Percentiles rank a stretch among this genome's conserved stretches.
Evolutionary conservation across 192 early-diverging fungal genomes (phyloP).

Genomic region (Thoreauomyces humboldtii): DNA sequence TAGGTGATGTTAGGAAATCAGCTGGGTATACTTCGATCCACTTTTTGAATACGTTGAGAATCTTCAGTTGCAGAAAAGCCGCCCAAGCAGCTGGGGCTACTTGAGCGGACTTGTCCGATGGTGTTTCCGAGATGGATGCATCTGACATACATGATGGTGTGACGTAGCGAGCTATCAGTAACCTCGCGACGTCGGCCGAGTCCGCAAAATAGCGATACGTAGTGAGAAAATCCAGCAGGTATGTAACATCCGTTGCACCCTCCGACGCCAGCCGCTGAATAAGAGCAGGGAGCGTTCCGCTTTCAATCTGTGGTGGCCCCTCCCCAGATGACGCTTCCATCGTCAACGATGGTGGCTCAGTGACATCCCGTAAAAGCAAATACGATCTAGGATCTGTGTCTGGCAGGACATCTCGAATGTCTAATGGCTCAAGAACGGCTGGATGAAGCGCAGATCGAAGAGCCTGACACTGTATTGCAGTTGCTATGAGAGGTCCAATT

Average conservation of each 20-base stretch:
- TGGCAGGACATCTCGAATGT: not conserved
- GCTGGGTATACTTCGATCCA: conserved; percentile 44
- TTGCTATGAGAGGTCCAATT: conserved; percentile 7
- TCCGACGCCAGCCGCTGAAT: conserved; percentile 33
- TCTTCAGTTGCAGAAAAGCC: conserved; percentile 33
- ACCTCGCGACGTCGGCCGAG: conserved; percentile 60
- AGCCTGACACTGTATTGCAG: not conserved
- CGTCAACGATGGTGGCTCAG: not conserved
- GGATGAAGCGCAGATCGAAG: not conserved
- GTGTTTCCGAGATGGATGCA: not conserved
- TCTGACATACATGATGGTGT: conserved; percentile 30
- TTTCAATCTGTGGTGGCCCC: conserved; percentile 16
- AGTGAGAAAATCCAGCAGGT: conserved; percentile 60
- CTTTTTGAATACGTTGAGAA: conserved; percentile 51
- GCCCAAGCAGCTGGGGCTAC: conserved; percentile 19
- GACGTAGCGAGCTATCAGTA: conserved; percentile 62
- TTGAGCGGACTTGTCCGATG: not conserved
- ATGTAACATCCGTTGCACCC: conserved; percentile 48
- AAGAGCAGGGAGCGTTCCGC: conserved; percentile 24
- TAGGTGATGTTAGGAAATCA: conserved; percentile 24
- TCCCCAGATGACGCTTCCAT: conserved; percentile 1
- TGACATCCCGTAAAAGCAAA: not conserved
- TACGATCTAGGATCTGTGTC: not conserved
- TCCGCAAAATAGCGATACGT: conserved; percentile 69
- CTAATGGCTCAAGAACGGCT: conserved; percentile 5